Evolutionary conservation across 345 rosid genomes (phyloP).

Genomic region (Salix udensis): DNA sequence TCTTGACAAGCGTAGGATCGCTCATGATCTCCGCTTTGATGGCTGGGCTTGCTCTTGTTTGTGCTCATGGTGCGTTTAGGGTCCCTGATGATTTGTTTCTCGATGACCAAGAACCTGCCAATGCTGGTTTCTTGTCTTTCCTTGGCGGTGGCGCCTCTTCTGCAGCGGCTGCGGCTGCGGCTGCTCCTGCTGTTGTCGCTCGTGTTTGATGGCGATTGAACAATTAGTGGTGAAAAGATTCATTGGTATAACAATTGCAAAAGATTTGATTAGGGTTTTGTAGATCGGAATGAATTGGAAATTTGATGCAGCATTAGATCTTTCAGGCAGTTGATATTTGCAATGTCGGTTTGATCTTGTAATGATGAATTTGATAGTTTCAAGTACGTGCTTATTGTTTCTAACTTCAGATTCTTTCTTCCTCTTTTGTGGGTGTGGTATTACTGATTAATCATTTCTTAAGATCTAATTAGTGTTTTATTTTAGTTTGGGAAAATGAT

Average conservation of each 20-base stretch:
- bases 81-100: slow-evolving; percentile 79
- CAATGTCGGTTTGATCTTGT: background rate
- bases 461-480: background rate
- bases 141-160: slow-evolving; percentile 64
- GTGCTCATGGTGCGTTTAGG: slow-evolving; percentile 79
- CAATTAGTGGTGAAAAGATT: background rate
- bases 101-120: slow-evolving; percentile 70
- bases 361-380: background rate
- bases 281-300: background rate
- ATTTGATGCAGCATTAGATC: background rate
- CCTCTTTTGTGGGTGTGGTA: background rate
- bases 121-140: slow-evolving; percentile 61
- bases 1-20: slow-evolving; percentile 77
- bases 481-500: background rate
- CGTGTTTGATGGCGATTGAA: slow-evolving; percentile 39
- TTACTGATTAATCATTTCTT: background rate
- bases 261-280: background rate
- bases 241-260: background rate
- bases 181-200: slow-evolving; percentile 43
- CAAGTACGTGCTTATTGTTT: background rate
- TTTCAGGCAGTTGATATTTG: background rate
- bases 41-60: slow-evolving; percentile 66
- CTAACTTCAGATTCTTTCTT: background rate
- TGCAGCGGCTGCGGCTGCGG: slow-evolving; percentile 51
- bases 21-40: slow-evolving; percentile 59